phyloP scores from a whole-genome alignment of 2,329 filamentous ascomycete genomes.

The Beauveria bassiana region DNA sequence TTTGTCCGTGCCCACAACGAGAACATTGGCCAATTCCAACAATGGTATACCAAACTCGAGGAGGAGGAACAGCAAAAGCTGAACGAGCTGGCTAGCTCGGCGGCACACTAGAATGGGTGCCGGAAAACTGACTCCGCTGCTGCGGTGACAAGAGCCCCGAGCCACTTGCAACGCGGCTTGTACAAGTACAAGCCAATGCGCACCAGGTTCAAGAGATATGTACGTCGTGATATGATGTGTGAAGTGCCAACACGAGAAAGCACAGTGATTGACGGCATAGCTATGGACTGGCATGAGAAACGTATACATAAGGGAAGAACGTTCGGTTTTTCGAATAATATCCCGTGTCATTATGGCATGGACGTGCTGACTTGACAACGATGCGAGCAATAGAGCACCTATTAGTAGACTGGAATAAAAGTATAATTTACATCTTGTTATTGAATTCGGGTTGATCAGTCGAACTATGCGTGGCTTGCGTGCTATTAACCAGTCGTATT shows the following conservation, averaged over 20 bases:
- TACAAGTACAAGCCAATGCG: not conserved
- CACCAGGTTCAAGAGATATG: not conserved
- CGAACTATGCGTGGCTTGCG: not conserved
- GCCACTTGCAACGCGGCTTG: no score
- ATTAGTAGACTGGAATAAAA: not conserved
- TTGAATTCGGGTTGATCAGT: no score
- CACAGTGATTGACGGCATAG: not conserved
- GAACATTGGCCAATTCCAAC: conserved; percentile 47
- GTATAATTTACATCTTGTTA: not conserved
- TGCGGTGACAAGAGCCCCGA: not conserved
- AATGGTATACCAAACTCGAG: conserved; percentile 49
- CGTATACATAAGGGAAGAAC: not conserved
- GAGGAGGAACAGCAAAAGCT: conserved; percentile 50
- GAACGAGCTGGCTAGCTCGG: conserved; percentile 39
- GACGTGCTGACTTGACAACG: not conserved
- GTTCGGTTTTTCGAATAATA: not conserved
- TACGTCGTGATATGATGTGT: not conserved
- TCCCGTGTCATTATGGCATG: not conserved
- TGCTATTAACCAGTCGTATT: not conserved
- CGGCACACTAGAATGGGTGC: conserved; percentile 21
- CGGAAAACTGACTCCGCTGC: not conserved
- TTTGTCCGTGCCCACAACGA: conserved; percentile 57
- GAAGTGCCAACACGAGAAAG: not conserved
- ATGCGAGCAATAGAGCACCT: not conserved
- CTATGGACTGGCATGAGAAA: not conserved